Conservation (phyloP, 2,329 filamentous ascomycete genomes). For the Periglandula ipomoeae region DNA sequence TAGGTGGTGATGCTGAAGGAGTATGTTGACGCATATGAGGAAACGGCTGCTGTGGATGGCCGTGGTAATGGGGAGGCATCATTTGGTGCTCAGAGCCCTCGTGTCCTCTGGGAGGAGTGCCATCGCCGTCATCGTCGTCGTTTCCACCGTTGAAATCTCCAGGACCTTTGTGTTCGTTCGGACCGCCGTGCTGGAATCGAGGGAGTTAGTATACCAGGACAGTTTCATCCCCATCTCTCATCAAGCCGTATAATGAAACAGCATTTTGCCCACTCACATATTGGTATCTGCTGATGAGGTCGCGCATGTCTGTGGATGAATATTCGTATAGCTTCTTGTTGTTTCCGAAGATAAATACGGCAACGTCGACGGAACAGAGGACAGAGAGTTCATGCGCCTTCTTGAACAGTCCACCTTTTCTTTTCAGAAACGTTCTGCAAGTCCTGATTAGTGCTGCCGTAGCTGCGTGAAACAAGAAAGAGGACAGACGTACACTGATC, state of each 20-base stretch:
- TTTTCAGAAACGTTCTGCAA: conserved; percentile 86
- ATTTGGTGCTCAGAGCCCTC: conserved; percentile 51
- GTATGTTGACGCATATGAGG: conserved; percentile 75
- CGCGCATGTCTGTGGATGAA: conserved; percentile 86
- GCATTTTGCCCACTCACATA: conserved; percentile 69
- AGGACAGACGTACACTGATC: conserved; percentile 76
- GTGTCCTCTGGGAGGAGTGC: conserved; percentile 57
- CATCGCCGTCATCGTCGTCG: conserved; percentile 65
- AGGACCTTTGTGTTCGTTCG: conserved; percentile 94
- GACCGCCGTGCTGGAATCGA: conserved; percentile 64
- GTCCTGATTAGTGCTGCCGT: background rate
- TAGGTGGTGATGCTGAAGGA: conserved; percentile 80
- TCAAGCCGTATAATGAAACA: too few species aligned
- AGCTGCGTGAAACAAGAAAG: background rate
- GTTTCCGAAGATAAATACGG: conserved; percentile 95
- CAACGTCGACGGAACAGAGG: conserved; percentile 95
- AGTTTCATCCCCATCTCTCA: too few species aligned
- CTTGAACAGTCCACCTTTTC: conserved; percentile 98
- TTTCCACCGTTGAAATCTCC: conserved; percentile 82
- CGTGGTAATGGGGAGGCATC: conserved; percentile 62
- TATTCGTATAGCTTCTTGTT: conserved; percentile 99
- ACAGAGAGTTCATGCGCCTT: conserved; percentile 98
- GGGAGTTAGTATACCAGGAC: conserved; percentile 9
- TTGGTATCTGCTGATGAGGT: conserved; percentile 80
- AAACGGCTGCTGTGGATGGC: conserved; percentile 51